A percentile compares a stretch with the other conserved stretches of the same genome.
Conservation (phyloP, 2,329 filamentous ascomycete species). For the Dactylellina parvicollis region DNA sequence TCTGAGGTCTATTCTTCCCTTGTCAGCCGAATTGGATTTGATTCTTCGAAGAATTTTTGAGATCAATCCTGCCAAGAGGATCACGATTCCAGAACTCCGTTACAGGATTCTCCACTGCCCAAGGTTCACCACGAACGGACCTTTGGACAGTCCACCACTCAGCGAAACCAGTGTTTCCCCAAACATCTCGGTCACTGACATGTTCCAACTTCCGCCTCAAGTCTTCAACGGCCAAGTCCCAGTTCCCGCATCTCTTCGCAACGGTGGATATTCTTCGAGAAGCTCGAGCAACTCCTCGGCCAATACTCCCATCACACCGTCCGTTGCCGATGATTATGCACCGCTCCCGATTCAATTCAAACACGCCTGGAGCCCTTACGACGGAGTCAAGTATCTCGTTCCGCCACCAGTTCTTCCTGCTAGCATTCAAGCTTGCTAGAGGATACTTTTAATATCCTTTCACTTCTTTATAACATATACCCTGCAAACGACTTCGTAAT, state of each 20-base stretch:
- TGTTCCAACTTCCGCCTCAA: slow-evolving; percentile 56
- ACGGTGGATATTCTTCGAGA: slow-evolving; percentile 55
- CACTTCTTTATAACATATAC: slow-evolving; percentile 46
- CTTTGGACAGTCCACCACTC: slow-evolving; percentile 56
- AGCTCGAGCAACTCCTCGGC: slow-evolving; percentile 56
- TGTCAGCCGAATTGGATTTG: slow-evolving; percentile 87
- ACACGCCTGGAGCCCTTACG: slow-evolving; percentile 43
- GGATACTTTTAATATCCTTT: slow-evolving; percentile 41
- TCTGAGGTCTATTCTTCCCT: slow-evolving; percentile 87
- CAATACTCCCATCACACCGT: slow-evolving; percentile 54
- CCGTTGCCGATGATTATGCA: slow-evolving; percentile 53
- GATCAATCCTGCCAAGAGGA: slow-evolving; percentile 81
- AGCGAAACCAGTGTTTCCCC: slow-evolving; percentile 56
- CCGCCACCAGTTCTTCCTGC: slow-evolving; percentile 41
- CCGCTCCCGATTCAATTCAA: slow-evolving; percentile 54
- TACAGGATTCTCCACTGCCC: slow-evolving; percentile 79
- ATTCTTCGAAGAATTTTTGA: slow-evolving; percentile 90
- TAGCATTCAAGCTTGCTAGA: slow-evolving; percentile 54
- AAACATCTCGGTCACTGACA: slow-evolving; percentile 56
- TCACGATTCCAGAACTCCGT: slow-evolving; percentile 81
- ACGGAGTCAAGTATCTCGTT: slow-evolving; percentile 52
- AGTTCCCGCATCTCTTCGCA: slow-evolving; percentile 55
- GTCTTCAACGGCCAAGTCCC: slow-evolving; percentile 55
- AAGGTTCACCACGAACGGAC: slow-evolving; percentile 71
- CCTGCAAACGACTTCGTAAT: slow-evolving; percentile 51